Evolutionary conservation across 2,329 filamentous ascomycete genomes (phyloP).

Genomic region (Fusarium verticillioides): DNA sequence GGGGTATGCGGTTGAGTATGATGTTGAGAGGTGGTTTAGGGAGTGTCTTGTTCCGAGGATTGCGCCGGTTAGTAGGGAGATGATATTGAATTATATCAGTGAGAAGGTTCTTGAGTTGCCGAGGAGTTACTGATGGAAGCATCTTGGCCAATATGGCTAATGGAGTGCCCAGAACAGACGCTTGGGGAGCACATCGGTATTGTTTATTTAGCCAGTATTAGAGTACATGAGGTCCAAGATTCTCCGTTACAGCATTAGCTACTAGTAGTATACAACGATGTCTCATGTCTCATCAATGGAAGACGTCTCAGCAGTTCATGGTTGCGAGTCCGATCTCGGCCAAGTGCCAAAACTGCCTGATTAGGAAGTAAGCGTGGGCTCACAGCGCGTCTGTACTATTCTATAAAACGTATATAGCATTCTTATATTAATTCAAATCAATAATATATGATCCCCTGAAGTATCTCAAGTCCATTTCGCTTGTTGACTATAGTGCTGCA

Average conservation of each 20-base stretch:
- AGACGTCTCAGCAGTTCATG: not conserved
- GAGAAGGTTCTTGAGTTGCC: conserved; percentile 76
- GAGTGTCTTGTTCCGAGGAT: conserved; percentile 73
- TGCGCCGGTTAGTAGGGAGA: conserved; percentile 74
- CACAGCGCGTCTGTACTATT: not conserved
- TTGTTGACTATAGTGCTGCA: fast-evolving
- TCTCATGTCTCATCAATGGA: not conserved
- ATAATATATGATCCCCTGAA: fast-evolving
- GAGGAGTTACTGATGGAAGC: conserved; percentile 66
- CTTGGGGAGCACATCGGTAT: no score
- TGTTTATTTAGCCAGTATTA: fast-evolving
- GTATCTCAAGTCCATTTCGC: no score
- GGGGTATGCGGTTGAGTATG: conserved; percentile 73
- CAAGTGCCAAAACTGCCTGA: not conserved
- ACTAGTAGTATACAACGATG: fast-evolving
- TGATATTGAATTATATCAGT: conserved; percentile 79
- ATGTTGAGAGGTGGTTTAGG: conserved; percentile 73
- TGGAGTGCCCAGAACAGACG: not conserved
- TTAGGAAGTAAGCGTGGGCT: not conserved
- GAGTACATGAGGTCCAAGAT: fast-evolving
- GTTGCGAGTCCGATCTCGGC: not conserved
- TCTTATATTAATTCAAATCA: fast-evolving
- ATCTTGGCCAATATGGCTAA: not conserved
- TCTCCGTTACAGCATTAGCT: fast-evolving
- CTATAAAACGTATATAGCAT: fast-evolving